Evolutionary conservation across 169 alveolate genomes (phyloP), one percentile per base, ranked within the genome.

Genomic region (Plasmodium gonderi): DNA sequence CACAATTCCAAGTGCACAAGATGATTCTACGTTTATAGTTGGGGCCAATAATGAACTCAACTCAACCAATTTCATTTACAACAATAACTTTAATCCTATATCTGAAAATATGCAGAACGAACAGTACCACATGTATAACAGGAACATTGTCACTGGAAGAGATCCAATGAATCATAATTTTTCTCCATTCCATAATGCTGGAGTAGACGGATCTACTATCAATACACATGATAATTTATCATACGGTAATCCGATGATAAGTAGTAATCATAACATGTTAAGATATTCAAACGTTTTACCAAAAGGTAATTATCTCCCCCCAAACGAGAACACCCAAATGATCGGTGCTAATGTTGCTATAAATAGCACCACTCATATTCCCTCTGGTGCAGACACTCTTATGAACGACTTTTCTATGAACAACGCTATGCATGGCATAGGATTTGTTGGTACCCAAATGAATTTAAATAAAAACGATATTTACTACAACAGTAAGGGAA

Each of bases 241-340:
- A 8, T 47, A 44, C 14, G 42, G 67, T 29, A 77, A 77, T 54
- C 60, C 17, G 9, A 45, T 77, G 11, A n/a, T 14, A 6, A 54
- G 36, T 45, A 36, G 11, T 3, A 42, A 77, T 23, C n/a, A 14
- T 20, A 79, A 51, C 49, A 79, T 80, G 54, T 33, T 26, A 29
- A 23, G 49, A 29, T 65, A 80, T 65, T 33, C 65, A 9, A 79
- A 79, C 33, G 14, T 79, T 1, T 12, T 79, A 79, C 74, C 64
- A 65, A 80, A 68, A 12, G 72, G 45, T 81, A 74, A 74, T 47
- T 31, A 17, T 26, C 11, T 23, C 44, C 79, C 79, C 33, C n/a
- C 79, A 5, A 3, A 1, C 23, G 49, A 26, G 49, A 69, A 38
- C 14, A 69, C 3, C 29, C 14, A 33, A n/a, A 3, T 69, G 51